Conservation (phyloP, 2,329 filamentous ascomycete genomes). For the Ophiobolus disseminans region DNA sequence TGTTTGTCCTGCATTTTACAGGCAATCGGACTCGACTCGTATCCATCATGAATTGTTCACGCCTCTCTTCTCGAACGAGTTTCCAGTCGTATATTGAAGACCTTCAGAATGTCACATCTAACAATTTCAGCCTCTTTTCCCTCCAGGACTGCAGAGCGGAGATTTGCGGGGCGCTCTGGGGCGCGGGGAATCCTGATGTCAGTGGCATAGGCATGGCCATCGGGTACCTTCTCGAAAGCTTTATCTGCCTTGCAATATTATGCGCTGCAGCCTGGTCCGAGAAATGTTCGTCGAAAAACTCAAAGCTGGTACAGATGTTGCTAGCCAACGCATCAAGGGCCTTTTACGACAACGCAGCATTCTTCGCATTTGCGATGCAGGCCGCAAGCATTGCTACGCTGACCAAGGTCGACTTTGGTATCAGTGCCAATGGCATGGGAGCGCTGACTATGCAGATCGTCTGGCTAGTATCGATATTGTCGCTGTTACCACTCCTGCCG, state of each 20-base stretch:
- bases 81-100: slow-evolving; percentile 22
- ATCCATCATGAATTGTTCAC: not conserved
- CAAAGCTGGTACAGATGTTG: slow-evolving; percentile 1
- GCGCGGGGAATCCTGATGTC: slow-evolving; percentile 31
- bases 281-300: too few species aligned
- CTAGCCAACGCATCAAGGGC: slow-evolving; percentile 8
- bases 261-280: slow-evolving; percentile 3
- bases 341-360: slow-evolving; percentile 26
- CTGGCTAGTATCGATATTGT: slow-evolving; percentile 25
- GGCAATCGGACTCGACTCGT: too few species aligned
- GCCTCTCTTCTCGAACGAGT: slow-evolving; percentile 5
- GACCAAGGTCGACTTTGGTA: slow-evolving; percentile 23
- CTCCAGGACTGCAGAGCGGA: slow-evolving; percentile 18
- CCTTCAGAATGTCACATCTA: slow-evolving; percentile 13
- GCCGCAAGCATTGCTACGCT: slow-evolving; percentile 29
- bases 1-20: too few species aligned
- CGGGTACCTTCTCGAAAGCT: slow-evolving; percentile 29
- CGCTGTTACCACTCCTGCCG: slow-evolving; percentile 26
- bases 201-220: slow-evolving; percentile 29
- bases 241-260: slow-evolving; percentile 6
- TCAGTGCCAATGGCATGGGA: slow-evolving; percentile 26
- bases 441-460: slow-evolving; percentile 30
- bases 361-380: slow-evolving; percentile 31
- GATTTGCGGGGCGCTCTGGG: slow-evolving; percentile 32
- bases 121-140: slow-evolving; percentile 22